Evolutionary conservation across 306 rosid species (phyloP).

Genomic region (Morella rubra): DNA sequence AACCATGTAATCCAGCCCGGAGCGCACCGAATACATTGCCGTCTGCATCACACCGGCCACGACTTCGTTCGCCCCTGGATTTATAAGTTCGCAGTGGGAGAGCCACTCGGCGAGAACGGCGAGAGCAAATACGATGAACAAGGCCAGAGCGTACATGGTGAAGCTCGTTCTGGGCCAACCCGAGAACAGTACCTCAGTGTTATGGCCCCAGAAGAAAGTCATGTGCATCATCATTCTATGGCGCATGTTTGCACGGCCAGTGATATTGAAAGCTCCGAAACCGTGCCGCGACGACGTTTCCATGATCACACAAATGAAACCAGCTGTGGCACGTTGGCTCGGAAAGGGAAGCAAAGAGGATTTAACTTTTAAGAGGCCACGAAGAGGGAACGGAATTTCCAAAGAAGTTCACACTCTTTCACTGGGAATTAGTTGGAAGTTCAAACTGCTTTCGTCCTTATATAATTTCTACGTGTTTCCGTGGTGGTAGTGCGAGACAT

Average conservation of each 20-base stretch:
- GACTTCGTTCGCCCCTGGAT: neutral
- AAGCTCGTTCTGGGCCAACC: slow-evolving; percentile 22
- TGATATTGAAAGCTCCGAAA: neutral
- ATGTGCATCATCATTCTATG: slow-evolving; percentile 15
- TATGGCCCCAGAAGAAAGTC: slow-evolving; percentile 32
- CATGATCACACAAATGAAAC: neutral
- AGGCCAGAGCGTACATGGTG: slow-evolving; percentile 10
- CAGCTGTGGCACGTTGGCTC: neutral
- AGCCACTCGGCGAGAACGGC: slow-evolving; percentile 19
- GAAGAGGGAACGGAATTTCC: neutral
- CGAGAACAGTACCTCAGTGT: slow-evolving; percentile 9
- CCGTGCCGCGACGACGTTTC: neutral
- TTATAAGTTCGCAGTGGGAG: neutral
- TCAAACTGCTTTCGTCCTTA: too few species aligned
- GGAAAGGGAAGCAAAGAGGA: neutral
- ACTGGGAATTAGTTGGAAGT: too few species aligned
- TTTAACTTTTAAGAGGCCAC: neutral
- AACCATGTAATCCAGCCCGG: slow-evolving; percentile 10
- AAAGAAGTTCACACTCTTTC: neutral
- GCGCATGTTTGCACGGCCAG: neutral
- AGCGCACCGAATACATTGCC: slow-evolving; percentile 11
- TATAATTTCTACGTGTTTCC: too few species aligned
- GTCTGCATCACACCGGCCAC: neutral
- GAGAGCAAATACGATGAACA: slow-evolving; percentile 7
- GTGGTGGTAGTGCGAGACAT: too few species aligned